Conservation (phyloP, 2,329 filamentous ascomycete species). For the Cladosporium colombiae region DNA sequence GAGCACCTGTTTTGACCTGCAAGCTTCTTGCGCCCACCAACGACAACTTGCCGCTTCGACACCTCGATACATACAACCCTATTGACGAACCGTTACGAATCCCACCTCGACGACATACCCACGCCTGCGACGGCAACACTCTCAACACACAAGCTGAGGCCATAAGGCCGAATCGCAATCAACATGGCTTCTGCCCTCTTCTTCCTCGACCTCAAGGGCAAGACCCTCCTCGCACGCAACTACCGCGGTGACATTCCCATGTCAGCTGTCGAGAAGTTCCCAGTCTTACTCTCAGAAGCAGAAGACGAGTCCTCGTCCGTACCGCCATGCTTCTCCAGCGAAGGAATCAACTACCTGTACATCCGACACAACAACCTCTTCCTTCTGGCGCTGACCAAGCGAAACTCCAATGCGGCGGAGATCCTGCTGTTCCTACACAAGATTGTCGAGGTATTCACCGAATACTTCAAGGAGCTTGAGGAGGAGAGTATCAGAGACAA, state of each 20-base stretch:
- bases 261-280: slow-evolving; percentile 98
- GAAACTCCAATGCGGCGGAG: slow-evolving; percentile 98
- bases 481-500: slow-evolving; percentile 99
- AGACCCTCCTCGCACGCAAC: slow-evolving; percentile 98
- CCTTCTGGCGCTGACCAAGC: slow-evolving; percentile 94
- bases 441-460: slow-evolving; percentile 97
- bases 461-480: slow-evolving; percentile 99
- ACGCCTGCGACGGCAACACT: background rate
- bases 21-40: background rate
- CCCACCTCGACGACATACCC: background rate
- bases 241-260: slow-evolving; percentile 98
- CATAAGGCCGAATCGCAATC: slow-evolving; percentile 10
- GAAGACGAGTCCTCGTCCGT: slow-evolving; percentile 99
- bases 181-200: slow-evolving; percentile 96
- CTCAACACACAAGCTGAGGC: slow-evolving; percentile 1
- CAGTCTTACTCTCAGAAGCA: slow-evolving; percentile 90
- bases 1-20: background rate
- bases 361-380: slow-evolving; percentile 99
- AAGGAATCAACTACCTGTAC: slow-evolving; percentile 99
- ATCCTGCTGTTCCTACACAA: slow-evolving; percentile 98
- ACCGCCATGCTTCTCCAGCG: slow-evolving; percentile 95
- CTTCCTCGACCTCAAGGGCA: slow-evolving; percentile 99
- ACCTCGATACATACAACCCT: slow-evolving; percentile 8
- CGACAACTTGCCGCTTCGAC: slow-evolving; percentile 14
- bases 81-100: slow-evolving; percentile 15